phyloP scores from a whole-genome alignment of 148 eudicot species.

The Rhododendron ferrugineum region DNA sequence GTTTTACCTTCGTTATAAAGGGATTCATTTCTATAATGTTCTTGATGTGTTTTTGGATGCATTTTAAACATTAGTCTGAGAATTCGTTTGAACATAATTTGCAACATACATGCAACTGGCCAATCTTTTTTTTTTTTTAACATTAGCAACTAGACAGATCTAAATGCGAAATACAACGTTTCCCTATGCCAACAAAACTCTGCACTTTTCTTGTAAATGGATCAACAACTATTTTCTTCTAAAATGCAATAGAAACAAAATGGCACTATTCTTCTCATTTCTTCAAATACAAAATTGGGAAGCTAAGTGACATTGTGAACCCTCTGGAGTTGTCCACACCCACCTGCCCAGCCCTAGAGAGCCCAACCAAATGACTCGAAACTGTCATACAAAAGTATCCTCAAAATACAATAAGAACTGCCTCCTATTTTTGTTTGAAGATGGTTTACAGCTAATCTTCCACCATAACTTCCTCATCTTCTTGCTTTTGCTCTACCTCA shows the following conservation, averaged over 20 bases:
- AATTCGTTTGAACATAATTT: too few relatives aligned
- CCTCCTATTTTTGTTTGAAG: background rate
- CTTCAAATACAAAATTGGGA: background rate
- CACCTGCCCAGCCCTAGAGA: background rate
- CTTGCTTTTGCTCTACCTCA: conserved; percentile 10
- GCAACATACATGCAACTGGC: too few relatives aligned
- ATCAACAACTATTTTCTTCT: background rate
- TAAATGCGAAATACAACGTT: too few relatives aligned
- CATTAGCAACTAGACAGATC: too few relatives aligned
- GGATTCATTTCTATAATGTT: background rate
- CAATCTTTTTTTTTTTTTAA: too few relatives aligned
- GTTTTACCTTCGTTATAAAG: background rate
- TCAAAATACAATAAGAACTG: background rate
- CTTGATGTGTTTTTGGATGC: background rate
- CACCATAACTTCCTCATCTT: conserved; percentile 10
- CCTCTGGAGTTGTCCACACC: background rate
- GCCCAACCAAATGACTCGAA: background rate
- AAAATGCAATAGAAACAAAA: background rate
- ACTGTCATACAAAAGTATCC: background rate
- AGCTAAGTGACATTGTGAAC: background rate
- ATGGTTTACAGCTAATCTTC: background rate
- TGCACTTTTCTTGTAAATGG: background rate
- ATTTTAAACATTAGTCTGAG: background rate
- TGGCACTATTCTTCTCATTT: background rate
- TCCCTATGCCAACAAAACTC: background rate